phyloP scores from a whole-genome alignment of 192 early-diverging fungal genomes.

The Chytriomyces confervae region DNA sequence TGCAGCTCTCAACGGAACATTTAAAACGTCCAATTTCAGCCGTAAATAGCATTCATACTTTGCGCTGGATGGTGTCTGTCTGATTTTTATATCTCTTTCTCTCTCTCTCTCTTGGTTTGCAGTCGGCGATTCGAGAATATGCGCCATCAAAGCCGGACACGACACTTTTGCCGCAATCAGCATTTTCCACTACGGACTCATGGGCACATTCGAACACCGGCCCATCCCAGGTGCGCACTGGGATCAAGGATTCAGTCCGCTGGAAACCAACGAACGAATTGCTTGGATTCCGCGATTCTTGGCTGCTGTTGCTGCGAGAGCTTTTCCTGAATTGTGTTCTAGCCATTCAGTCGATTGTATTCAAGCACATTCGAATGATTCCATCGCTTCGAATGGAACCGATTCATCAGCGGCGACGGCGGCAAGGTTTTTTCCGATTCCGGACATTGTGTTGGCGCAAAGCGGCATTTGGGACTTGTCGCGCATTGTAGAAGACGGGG shows the following conservation, averaged over 20 bases:
- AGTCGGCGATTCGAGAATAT: conserved; percentile 2
- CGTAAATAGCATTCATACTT: no score
- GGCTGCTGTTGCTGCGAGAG: background rate
- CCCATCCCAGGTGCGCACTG: background rate
- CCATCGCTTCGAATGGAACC: background rate
- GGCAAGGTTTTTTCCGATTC: background rate
- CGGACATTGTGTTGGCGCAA: background rate
- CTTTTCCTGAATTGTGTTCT: background rate
- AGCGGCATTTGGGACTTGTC: background rate
- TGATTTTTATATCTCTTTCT: no score
- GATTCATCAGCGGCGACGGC: background rate
- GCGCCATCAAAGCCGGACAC: background rate
- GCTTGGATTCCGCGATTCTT: background rate
- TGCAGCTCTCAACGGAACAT: no score
- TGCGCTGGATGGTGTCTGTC: no score
- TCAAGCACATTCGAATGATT: background rate
- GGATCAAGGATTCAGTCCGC: background rate
- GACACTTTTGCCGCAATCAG: background rate
- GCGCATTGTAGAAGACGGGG: background rate
- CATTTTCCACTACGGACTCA: background rate
- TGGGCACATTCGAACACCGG: background rate
- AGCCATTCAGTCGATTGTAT: background rate
- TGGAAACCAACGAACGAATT: background rate
- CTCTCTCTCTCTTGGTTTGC: background rate
- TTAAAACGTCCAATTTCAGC: no score